Evolutionary conservation across 1,284 basidiomycete species (phyloP).

Genomic region (Boletus sp.): DNA sequence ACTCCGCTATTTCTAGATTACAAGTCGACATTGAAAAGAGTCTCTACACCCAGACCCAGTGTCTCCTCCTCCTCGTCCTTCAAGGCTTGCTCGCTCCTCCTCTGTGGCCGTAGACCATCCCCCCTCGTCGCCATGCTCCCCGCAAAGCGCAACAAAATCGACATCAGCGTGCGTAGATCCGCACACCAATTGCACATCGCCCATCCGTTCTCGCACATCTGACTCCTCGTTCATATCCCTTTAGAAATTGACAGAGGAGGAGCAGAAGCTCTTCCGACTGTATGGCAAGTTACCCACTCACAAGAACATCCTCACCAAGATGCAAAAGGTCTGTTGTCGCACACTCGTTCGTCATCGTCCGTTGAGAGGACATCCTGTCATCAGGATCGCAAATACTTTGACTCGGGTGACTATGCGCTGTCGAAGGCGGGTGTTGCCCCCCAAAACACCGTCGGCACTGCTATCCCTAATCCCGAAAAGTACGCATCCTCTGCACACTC

Average conservation of each 20-base stretch:
- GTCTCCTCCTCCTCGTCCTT: constrained; percentile 4
- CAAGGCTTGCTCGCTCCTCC: constrained; percentile 26
- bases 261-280: constrained; percentile 90
- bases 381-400: constrained; percentile 96
- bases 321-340: constrained; percentile 72
- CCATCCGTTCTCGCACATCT: neutral
- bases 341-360: constrained; percentile 10
- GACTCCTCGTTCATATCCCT: neutral
- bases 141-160: constrained; percentile 83
- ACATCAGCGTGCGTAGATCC: constrained; percentile 69
- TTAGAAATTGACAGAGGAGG: constrained; percentile 84
- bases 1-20: constrained; percentile 28
- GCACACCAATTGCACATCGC: neutral
- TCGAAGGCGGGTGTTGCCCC: constrained; percentile 91
- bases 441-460: constrained; percentile 85
- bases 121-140: constrained; percentile 62
- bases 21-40: constrained; percentile 15
- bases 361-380: constrained; percentile 9
- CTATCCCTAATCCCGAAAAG: constrained; percentile 95
- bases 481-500: constrained; percentile 38
- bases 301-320: constrained; percentile 90
- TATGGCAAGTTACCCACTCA: constrained; percentile 93
- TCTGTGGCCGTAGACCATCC: constrained; percentile 22
- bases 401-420: constrained; percentile 95
- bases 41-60: neutral